A percentile compares a stretch with the other conserved stretches of the same genome.
Evolutionary conservation across 352 stramenopile genomes (phyloP).

Genomic region (Pythium graminicola): DNA sequence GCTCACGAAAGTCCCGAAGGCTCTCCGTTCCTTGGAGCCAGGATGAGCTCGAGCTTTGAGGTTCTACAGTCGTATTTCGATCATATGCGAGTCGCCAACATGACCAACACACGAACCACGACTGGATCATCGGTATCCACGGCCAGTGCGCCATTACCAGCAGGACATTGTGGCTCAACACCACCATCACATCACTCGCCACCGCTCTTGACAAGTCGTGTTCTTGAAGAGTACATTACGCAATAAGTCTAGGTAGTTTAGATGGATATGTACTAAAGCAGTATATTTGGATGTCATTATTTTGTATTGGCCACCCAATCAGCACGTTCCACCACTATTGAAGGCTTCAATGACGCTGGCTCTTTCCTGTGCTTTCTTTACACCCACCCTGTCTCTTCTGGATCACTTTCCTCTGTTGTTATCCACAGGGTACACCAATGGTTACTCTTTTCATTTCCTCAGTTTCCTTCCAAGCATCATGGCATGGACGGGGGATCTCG

Average conservation of each 20-base stretch:
- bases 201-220: conserved; percentile 5
- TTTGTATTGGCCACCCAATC: conserved; percentile 3
- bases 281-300: background rate
- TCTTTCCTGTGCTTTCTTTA: conserved; percentile 1
- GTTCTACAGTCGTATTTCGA: conserved; percentile 78
- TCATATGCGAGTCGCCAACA: conserved; percentile 4
- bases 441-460: too few relatives aligned
- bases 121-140: background rate
- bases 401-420: background rate
- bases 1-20: conserved; percentile 19
- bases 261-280: background rate
- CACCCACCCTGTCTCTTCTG: background rate
- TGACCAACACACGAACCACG: background rate
- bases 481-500: too few relatives aligned
- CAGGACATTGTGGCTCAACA: background rate
- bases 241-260: conserved; percentile 1
- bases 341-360: background rate
- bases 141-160: background rate
- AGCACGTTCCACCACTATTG: background rate
- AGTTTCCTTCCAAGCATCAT: too few relatives aligned
- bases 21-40: conserved; percentile 40
- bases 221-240: conserved; percentile 23
- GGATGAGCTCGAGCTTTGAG: conserved; percentile 69
- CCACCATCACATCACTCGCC: background rate
- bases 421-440: background rate